Conservation (phyloP, 2,329 filamentous ascomycete genomes). For the Hawksworthiomyces lignivorus region DNA sequence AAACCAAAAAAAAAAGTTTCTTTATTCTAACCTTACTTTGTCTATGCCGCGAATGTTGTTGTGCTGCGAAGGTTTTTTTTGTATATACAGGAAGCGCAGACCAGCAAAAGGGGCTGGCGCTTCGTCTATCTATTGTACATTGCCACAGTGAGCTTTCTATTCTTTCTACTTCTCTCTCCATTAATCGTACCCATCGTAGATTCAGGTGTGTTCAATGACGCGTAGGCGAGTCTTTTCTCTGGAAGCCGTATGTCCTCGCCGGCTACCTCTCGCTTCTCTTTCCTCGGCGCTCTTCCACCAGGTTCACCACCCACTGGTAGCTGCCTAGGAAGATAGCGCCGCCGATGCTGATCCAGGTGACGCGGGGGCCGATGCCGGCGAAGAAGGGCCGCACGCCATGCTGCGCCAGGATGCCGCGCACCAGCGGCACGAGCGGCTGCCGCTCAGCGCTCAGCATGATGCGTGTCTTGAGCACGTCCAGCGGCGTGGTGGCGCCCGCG, state of each 20-base stretch:
- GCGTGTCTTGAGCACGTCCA: slow-evolving; percentile 94
- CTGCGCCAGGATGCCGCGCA: slow-evolving; percentile 56
- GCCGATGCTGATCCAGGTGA: slow-evolving; percentile 91
- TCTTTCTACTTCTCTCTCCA: background rate
- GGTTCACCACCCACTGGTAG: slow-evolving; percentile 83
- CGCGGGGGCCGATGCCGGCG: slow-evolving; percentile 68
- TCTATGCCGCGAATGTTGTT: too few species aligned
- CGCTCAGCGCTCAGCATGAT: slow-evolving; percentile 80
- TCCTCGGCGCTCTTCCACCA: slow-evolving; percentile 32
- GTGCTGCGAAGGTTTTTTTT: too few species aligned
- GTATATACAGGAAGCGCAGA: too few species aligned
- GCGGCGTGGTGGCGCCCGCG: slow-evolving; percentile 79
- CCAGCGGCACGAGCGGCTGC: slow-evolving; percentile 50
- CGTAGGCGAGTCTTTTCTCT: too few species aligned
- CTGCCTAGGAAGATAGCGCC: slow-evolving; percentile 91
- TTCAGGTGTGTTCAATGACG: too few species aligned
- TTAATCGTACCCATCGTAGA: too few species aligned
- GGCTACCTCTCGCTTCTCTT: background rate
- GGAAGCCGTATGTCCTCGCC: background rate
- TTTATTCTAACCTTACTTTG: too few species aligned
- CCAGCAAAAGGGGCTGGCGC: background rate
- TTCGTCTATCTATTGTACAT: background rate
- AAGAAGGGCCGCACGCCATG: slow-evolving; percentile 65
- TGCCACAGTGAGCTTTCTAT: too few species aligned
- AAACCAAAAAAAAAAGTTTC: too few species aligned